Percentiles rank a stretch among this genome's conserved stretches.
These are phyloP conservation scores for Tylopilus sp. DNA, from an alignment of 768 basidiomycete genomes.

Conservation along the genomic window DNA sequence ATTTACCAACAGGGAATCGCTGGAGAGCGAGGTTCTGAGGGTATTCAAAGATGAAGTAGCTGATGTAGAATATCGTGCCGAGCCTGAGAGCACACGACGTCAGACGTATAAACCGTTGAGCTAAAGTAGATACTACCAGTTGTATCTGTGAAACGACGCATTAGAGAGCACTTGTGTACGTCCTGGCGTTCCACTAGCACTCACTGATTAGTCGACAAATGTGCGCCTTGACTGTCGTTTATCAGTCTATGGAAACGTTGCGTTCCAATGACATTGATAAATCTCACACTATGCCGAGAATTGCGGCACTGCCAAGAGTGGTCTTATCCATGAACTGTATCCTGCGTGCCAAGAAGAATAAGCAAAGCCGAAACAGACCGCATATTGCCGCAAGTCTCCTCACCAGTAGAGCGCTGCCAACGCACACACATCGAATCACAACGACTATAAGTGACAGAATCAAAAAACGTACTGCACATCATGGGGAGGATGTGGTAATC, in stretches of 20 bases:
- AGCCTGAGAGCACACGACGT: conserved; percentile 43
- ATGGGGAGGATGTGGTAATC: conserved; percentile 65
- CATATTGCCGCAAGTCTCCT: not conserved
- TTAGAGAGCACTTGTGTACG: not conserved
- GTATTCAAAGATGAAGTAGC: conserved; percentile 68
- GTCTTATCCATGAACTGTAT: conserved; percentile 82
- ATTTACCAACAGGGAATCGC: conserved; percentile 71
- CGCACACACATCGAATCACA: not conserved
- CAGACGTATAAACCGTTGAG: not conserved
- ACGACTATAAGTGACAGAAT: not conserved
- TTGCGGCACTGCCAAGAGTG: conserved; percentile 62
- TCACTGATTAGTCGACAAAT: conserved; percentile 65
- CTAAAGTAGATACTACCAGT: conserved; percentile 43
- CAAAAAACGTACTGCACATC: conserved; percentile 60
- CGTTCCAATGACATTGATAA: not conserved
- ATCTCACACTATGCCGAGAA: conserved; percentile 64
- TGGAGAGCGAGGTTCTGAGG: conserved; percentile 73
- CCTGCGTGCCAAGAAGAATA: conserved; percentile 32
- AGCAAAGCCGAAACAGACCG: not conserved
- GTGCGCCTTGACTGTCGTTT: conserved; percentile 46
- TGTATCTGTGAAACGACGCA: conserved; percentile 43
- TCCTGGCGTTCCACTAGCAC: conserved; percentile 12
- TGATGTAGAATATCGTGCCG: conserved; percentile 71
- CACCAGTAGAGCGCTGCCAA: conserved; percentile 54
- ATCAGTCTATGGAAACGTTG: not conserved